These are phyloP conservation scores for Bondarzewia mesenterica DNA, from an alignment of 1,284 basidiomycete species.

Conservation along the genomic window DNA sequence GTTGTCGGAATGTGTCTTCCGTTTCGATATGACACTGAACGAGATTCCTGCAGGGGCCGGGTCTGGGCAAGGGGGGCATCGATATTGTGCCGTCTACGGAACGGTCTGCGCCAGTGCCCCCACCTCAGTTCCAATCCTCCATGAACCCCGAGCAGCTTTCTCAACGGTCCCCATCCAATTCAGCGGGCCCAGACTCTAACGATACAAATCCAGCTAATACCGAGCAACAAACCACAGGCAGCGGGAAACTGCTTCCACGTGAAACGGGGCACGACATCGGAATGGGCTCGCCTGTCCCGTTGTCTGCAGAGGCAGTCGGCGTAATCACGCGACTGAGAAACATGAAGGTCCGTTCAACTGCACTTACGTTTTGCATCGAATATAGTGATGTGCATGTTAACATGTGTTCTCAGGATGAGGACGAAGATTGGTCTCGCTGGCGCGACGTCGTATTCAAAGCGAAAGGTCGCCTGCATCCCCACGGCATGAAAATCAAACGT, in stretches of 20 bases:
- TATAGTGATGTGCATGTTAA: neutral
- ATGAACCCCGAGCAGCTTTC: conserved; percentile 28
- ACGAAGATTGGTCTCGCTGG: conserved; percentile 89
- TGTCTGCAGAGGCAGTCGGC: conserved; percentile 79
- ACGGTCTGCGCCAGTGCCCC: conserved; percentile 56
- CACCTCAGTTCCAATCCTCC: conserved; percentile 38
- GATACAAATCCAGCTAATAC: neutral
- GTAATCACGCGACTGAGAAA: conserved; percentile 81
- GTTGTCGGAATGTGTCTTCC: conserved; percentile 13
- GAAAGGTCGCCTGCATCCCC: conserved; percentile 52
- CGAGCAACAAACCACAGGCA: neutral
- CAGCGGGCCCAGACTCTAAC: neutral
- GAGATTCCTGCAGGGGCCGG: conserved; percentile 44
- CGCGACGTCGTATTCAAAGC: conserved; percentile 76
- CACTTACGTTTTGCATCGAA: neutral
- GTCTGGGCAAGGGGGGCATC: conserved; percentile 76
- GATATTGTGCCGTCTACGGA: conserved; percentile 60
- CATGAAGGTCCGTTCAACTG: conserved; percentile 54
- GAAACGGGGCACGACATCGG: conserved; percentile 85
- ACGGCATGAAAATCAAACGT: conserved; percentile 36
- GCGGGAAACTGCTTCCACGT: conserved; percentile 52
- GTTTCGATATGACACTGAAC: neutral
- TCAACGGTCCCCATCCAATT: neutral
- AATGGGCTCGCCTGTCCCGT: conserved; percentile 79
- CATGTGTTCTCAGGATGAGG: conserved; percentile 55